phyloP scores from a whole-genome alignment of 2,329 filamentous ascomycete genomes.

The Trichoderma arundinaceum region DNA sequence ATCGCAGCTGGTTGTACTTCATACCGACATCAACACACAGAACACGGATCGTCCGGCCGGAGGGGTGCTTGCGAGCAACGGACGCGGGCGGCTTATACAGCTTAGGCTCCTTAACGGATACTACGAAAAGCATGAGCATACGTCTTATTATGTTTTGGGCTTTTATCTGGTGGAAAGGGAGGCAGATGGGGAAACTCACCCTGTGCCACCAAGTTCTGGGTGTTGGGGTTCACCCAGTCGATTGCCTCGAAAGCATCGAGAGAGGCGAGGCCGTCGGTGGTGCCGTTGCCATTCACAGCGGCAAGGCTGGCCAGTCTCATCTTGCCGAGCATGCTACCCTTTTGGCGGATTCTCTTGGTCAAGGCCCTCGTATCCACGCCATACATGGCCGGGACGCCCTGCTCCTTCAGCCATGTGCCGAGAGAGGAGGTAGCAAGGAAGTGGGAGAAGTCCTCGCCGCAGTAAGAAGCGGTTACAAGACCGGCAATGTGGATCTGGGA shows the following conservation, averaged over 20 bases:
- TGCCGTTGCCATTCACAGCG: slow-evolving; percentile 51
- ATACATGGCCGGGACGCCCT: slow-evolving; percentile 91
- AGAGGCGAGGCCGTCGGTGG: slow-evolving; percentile 45
- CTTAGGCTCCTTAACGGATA: slow-evolving; percentile 86
- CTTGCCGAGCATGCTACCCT: slow-evolving; percentile 95
- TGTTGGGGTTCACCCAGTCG: slow-evolving; percentile 91
- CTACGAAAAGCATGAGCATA: slow-evolving; percentile 60
- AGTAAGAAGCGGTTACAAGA: slow-evolving; percentile 87
- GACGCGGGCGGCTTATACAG: slow-evolving; percentile 78
- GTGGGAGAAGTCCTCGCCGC: slow-evolving; percentile 94
- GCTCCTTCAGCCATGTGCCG: slow-evolving; percentile 94
- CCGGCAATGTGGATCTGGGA: slow-evolving; percentile 92
- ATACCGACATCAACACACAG: slow-evolving; percentile 95
- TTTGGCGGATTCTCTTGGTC: slow-evolving; percentile 90
- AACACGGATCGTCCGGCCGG: slow-evolving; percentile 83
- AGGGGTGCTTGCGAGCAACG: slow-evolving; percentile 82
- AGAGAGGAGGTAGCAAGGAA: slow-evolving; percentile 89
- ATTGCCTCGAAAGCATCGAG: slow-evolving; percentile 71
- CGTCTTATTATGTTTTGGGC: slow-evolving; percentile 3
- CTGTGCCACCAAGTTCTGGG: slow-evolving; percentile 89
- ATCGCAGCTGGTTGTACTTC: slow-evolving; percentile 97
- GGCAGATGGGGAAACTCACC: slow-evolving; percentile 64
- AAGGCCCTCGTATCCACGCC: slow-evolving; percentile 92
- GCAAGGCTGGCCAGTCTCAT: slow-evolving; percentile 72
- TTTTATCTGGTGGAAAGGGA: slow-evolving; percentile 17